Percentiles rank a stretch among this genome's conserved stretches.
Evolutionary conservation across 2,329 filamentous ascomycete species (phyloP).

Genomic region (Colletotrichum theobromicola): DNA sequence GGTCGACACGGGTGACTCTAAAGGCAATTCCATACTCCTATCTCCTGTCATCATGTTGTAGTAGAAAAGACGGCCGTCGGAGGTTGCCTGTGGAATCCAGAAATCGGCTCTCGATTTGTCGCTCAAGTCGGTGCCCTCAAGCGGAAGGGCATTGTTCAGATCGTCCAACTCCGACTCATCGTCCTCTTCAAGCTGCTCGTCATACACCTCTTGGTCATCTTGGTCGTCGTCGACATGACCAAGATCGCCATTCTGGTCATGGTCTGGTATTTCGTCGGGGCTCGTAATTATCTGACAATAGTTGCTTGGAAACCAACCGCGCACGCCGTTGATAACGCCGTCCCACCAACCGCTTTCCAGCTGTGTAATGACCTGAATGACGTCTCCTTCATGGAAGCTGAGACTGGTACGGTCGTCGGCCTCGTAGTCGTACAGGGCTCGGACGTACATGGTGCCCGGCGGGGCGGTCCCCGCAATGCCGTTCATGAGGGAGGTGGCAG

Average conservation of each 20-base stretch:
- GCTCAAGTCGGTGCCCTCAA: slow-evolving; percentile 66
- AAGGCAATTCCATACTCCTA: slow-evolving; percentile 90
- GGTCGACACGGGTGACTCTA: slow-evolving; percentile 84
- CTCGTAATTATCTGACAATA: slow-evolving; percentile 89
- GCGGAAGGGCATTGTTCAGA: slow-evolving; percentile 64
- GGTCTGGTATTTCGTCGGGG: slow-evolving; percentile 73
- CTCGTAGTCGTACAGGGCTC: slow-evolving; percentile 96
- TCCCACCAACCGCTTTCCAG: slow-evolving; percentile 98
- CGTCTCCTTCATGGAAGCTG: slow-evolving; percentile 95
- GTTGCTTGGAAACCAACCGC: slow-evolving; percentile 99
- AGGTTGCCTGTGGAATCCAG: slow-evolving; percentile 97
- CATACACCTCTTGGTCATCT: slow-evolving; percentile 68
- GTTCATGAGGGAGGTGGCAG: slow-evolving; percentile 54
- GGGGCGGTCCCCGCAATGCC: slow-evolving; percentile 64
- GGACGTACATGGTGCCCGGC: slow-evolving; percentile 82
- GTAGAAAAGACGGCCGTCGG: slow-evolving; percentile 92
- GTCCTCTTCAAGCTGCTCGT: slow-evolving; percentile 71
- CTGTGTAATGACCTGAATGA: slow-evolving; percentile 98
- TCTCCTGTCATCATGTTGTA: slow-evolving; percentile 98
- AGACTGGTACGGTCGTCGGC: slow-evolving; percentile 96
- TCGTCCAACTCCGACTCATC: slow-evolving; percentile 64
- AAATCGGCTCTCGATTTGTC: slow-evolving; percentile 90
- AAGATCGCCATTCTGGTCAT: slow-evolving; percentile 58
- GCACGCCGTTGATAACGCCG: slow-evolving; percentile 93
- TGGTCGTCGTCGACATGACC: slow-evolving; percentile 67